Base-by-base conservation (phyloP, 2,329 filamentous ascomycete genomes). In the Plenodomus biglobosus region DNA sequence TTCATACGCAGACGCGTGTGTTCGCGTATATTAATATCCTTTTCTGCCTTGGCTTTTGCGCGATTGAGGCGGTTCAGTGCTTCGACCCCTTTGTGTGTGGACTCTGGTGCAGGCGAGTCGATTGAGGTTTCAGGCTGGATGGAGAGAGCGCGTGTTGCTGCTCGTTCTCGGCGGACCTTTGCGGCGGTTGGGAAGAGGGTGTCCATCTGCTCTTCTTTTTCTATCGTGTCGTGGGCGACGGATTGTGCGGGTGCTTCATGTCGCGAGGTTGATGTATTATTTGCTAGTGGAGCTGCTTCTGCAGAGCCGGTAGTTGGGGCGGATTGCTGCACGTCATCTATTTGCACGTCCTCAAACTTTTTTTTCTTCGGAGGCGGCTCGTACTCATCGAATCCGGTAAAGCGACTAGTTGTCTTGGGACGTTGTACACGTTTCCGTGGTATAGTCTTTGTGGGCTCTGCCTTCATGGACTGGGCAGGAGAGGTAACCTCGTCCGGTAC, bases 131-230 rank as follows among this genome's bases (percentile, higher is more conserved):
- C 65, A 1, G 65, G 62, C 22, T 66, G 65, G 2, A 60, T 55
- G 10, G 65, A 62, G n/a, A 55, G 53, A 3, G 55, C 66, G 2
- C 61, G 61, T 17, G 61, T 65, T 42, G 64, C 65, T 42, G 62
- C 58, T 20, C 86, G 85, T 18, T 87, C 85, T n/a, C 85, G 84
- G 69, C 95, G 97, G 65, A 91, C 82, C 4, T 85, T 85, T 21
- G 87, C 84, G 3, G 88, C 85, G 1, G 86, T 89, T 0, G 91
- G 88, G 1, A 92, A 84, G 46, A 96, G 81, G 18, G 81, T 78
- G 13, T 90, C 85, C 68, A 92, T 82, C 8, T 87, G 72, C 38
- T 87, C 81, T 44, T 82, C 52, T 13, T 63, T 61, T 11, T 72
- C 65, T 0, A 62, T 40, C 24, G 69, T 68, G 10, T 73, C 66